Evolutionary conservation across 176 grass and related monocot genomes (phyloP).

Genomic region (Lolium multiflorum): DNA sequence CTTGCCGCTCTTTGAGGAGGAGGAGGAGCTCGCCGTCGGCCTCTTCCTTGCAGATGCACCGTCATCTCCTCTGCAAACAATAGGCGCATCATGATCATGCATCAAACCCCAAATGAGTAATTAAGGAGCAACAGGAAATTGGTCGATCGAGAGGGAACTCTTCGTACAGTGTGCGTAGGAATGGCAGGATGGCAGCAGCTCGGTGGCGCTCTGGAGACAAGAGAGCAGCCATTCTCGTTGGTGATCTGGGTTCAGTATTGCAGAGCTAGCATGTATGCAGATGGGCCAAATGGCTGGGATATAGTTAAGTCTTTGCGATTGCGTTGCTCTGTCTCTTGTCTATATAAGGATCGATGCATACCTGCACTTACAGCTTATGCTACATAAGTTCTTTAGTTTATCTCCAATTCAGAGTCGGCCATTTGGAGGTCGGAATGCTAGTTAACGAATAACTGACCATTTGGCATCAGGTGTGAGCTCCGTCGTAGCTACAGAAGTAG

Average conservation of each 20-base stretch:
- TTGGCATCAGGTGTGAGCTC: not conserved
- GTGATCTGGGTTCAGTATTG: not conserved
- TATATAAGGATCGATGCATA: not conserved
- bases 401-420: not conserved
- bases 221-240: conserved; percentile 1
- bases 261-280: not conserved
- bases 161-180: conserved; percentile 19
- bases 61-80: conserved; percentile 46
- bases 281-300: not conserved
- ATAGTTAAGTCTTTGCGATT: not conserved
- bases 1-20: not conserved
- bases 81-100: too few relatives aligned
- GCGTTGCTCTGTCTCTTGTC: not conserved
- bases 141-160: not conserved
- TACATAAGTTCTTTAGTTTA: not conserved
- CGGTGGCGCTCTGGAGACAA: conserved; percentile 18
- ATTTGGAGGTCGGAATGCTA: conserved; percentile 12
- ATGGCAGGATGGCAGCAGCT: not conserved
- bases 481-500: too few relatives aligned
- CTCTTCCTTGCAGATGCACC: not conserved
- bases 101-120: not conserved
- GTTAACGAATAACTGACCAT: not conserved
- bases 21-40: not conserved
- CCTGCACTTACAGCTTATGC: not conserved
- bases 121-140: not conserved